phyloP scores from a whole-genome alignment of 805 yeast species.

The Saturnispora quitensis region DNA sequence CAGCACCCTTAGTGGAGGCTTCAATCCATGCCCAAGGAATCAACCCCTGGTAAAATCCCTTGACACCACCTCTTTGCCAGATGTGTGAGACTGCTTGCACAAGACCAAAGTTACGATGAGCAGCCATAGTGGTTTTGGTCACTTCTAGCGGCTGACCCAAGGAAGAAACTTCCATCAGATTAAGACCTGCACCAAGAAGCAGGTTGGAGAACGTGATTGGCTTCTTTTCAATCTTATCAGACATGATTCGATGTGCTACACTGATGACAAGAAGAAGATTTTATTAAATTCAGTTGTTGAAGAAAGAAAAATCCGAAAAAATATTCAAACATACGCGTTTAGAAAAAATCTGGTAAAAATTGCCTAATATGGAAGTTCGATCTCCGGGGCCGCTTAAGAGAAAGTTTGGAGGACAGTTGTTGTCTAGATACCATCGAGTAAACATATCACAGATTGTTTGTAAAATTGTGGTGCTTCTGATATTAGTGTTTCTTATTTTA shows the following conservation, averaged over 20 bases:
- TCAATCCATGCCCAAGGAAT: slow-evolving; percentile 99
- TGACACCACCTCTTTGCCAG: slow-evolving; percentile 88
- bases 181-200: slow-evolving; percentile 86
- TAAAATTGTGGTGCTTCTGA: no score
- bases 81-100: slow-evolving; percentile 62
- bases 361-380: neutral
- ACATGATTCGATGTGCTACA: neutral
- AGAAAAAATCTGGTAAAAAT: neutral
- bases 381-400: neutral
- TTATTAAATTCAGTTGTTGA: neutral
- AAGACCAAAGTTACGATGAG: slow-evolving; percentile 69
- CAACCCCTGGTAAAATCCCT: slow-evolving; percentile 93
- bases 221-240: slow-evolving; percentile 46
- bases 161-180: slow-evolving; percentile 86
- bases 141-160: slow-evolving; percentile 97
- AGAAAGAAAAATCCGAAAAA: neutral
- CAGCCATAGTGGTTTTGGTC: slow-evolving; percentile 96
- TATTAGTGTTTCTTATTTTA: no score
- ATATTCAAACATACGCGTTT: neutral
- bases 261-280: neutral
- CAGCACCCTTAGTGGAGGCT: slow-evolving; percentile 99
- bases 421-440: no score
- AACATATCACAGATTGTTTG: no score
- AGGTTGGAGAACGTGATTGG: slow-evolving; percentile 85
- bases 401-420: no score